Base-by-base conservation (phyloP, 2,329 filamentous ascomycete genomes). In the Aspergillus fructus region DNA sequence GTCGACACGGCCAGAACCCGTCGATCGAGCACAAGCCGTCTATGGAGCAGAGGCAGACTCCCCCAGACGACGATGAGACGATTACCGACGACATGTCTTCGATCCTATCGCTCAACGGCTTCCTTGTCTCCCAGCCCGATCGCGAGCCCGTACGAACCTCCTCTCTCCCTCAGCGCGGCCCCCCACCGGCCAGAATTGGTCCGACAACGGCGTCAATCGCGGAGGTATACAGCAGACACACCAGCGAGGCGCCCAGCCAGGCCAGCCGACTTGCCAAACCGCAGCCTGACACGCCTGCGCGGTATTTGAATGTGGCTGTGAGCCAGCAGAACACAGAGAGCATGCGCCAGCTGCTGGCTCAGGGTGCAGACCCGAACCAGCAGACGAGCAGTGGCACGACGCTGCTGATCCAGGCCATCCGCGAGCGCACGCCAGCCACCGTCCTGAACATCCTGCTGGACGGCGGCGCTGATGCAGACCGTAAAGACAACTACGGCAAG, bases 401-500 rank as follows among this genome's bases (percentile, higher is more conserved):
- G 0, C 73, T 86, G 1, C 78, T 90, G 59, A 81, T 86, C 53
- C 76, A 79, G 27, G 76, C 83, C 19, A 88, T 89, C 73, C 83
- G 80, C 68, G 84, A 83, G 71, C 83, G 79, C 59, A 81, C 80
- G 0, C 79, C 84, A 0, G 77, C 77, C 58, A 77, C 76, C 55
- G 73, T 88, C 33, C 75, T 87, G 19, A 83, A 87, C 50, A 72
- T 86, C 27, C 74, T 89, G 59, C 78, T 89, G 4, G 79, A 81
- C 8, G 85, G 86, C 61, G 85, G 84, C 5, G 79, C 81, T 0
- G 78, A 87, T 59, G 76, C 84, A 21, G 83, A 89, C 64, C 67
- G 70, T 24, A 83, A 89, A 77, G 86, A 83, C 67, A 75, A 76
- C 21, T 81, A 85, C 58, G 87, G 87, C 27, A 84, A 85, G 62